phyloP scores from a whole-genome alignment of 2,329 filamentous ascomycete species.

The Daldinia sp. region DNA sequence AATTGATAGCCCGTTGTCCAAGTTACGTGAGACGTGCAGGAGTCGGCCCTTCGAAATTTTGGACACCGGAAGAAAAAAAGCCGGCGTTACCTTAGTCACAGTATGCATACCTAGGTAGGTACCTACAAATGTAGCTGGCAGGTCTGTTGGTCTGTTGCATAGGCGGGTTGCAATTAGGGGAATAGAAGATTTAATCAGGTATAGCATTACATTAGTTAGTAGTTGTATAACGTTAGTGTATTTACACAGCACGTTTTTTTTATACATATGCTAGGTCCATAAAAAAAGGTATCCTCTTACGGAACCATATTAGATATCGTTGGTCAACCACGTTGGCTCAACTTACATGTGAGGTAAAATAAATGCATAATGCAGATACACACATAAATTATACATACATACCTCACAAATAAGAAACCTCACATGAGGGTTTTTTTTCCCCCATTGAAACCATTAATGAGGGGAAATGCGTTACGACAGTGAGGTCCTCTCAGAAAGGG shows the following conservation, averaged over 20 bases:
- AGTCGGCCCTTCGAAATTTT: constrained; percentile 35
- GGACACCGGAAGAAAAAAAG: constrained; percentile 26
- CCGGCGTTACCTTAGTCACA: constrained; percentile 31
- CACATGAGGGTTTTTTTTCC: constrained; percentile 18
- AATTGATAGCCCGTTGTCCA: constrained; percentile 3
- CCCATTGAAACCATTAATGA: constrained; percentile 29
- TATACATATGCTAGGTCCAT: not conserved
- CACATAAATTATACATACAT: constrained; percentile 5
- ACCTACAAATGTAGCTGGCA: no score
- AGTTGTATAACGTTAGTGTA: no score
- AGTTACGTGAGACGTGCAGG: constrained; percentile 30
- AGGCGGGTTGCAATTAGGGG: constrained; percentile 21
- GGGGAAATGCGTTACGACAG: constrained; percentile 7
- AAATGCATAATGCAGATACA: constrained; percentile 24
- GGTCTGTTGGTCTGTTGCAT: not conserved
- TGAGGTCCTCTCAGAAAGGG: constrained; percentile 6
- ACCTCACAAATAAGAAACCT: constrained; percentile 24
- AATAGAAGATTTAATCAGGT: constrained; percentile 24
- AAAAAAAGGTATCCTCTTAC: not conserved
- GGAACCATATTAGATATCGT: not conserved
- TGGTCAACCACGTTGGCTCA: constrained; percentile 8
- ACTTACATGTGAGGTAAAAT: constrained; percentile 17
- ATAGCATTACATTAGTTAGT: not conserved
- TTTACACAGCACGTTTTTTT: not conserved
- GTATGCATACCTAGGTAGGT: not conserved